These are phyloP conservation scores for Agaricus subrufescens DNA, from an alignment of 768 basidiomycete species.

Conservation along the genomic window DNA sequence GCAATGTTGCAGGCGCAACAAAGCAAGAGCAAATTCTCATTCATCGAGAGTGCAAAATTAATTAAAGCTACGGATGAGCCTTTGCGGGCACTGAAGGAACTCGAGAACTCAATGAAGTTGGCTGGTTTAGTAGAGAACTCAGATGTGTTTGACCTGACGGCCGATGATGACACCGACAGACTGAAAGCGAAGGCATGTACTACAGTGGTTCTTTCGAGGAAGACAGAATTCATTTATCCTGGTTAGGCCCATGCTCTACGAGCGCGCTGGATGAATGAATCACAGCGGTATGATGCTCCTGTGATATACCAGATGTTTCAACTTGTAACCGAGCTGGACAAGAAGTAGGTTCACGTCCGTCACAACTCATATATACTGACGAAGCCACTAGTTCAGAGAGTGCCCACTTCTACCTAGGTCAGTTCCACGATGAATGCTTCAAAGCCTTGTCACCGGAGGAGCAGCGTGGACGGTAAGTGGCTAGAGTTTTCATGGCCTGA, in stretches of 20 bases:
- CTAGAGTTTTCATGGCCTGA: neutral
- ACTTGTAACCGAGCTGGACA: slow-evolving; percentile 42
- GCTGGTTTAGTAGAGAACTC: slow-evolving; percentile 41
- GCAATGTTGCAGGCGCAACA: slow-evolving; percentile 89
- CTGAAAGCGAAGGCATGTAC: slow-evolving; percentile 68
- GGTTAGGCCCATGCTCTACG: slow-evolving; percentile 70
- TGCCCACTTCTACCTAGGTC: slow-evolving; percentile 79
- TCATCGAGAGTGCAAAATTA: slow-evolving; percentile 89
- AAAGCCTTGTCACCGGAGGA: slow-evolving; percentile 51
- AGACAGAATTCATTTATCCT: slow-evolving; percentile 1
- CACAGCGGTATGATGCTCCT: slow-evolving; percentile 70
- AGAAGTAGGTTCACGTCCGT: slow-evolving; percentile 35
- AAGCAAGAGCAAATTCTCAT: slow-evolving; percentile 64
- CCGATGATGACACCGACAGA: slow-evolving; percentile 45
- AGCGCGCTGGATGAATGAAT: slow-evolving; percentile 91
- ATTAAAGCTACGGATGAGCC: slow-evolving; percentile 75
- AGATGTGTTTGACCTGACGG: slow-evolving; percentile 54
- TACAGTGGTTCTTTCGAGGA: neutral
- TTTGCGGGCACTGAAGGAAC: slow-evolving; percentile 79
- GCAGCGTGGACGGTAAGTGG: slow-evolving; percentile 17
- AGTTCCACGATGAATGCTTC: slow-evolving; percentile 79
- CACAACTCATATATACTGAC: neutral
- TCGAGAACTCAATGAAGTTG: slow-evolving; percentile 68
- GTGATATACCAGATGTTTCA: slow-evolving; percentile 58
- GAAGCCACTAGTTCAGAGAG: slow-evolving; percentile 66